phyloP scores from a whole-genome alignment of 2,329 filamentous ascomycete genomes.

The Neophaeococcomyces mojaviensis region DNA sequence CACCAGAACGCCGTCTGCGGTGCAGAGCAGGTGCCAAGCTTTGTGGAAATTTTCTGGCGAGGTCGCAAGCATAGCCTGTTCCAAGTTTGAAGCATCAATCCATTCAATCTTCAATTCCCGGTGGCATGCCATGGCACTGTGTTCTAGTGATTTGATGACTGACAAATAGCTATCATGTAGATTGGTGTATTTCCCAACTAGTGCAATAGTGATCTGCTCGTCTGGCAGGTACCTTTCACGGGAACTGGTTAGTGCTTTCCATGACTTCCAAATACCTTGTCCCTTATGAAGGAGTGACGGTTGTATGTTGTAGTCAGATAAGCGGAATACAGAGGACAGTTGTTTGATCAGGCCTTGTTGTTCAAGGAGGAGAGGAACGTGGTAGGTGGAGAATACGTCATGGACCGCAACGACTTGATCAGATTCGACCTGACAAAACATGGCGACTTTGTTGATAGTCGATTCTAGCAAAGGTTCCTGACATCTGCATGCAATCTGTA shows the following conservation, averaged over 20 bases:
- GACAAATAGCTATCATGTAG: slow-evolving; percentile 81
- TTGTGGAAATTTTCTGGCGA: slow-evolving; percentile 72
- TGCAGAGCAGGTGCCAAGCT: slow-evolving; percentile 74
- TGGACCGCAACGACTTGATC: slow-evolving; percentile 81
- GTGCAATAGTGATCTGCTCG: slow-evolving; percentile 62
- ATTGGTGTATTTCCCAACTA: slow-evolving; percentile 87
- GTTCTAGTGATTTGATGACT: slow-evolving; percentile 80
- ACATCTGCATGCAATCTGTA: slow-evolving; percentile 84
- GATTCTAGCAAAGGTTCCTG: slow-evolving; percentile 63
- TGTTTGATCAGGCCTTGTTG: slow-evolving; percentile 66
- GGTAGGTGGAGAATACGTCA: slow-evolving; percentile 85
- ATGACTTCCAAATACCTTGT: slow-evolving; percentile 64
- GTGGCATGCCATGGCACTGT: slow-evolving; percentile 78
- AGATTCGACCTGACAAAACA: slow-evolving; percentile 76
- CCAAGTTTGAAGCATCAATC: slow-evolving; percentile 80
- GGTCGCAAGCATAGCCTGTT: slow-evolving; percentile 53
- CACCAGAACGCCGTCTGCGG: slow-evolving; percentile 49
- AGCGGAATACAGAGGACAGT: slow-evolving; percentile 58
- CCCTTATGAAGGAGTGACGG: slow-evolving; percentile 55
- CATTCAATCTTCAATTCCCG: slow-evolving; percentile 73
- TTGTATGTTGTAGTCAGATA: slow-evolving; percentile 50
- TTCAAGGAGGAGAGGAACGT: slow-evolving; percentile 85
- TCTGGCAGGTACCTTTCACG: slow-evolving; percentile 58
- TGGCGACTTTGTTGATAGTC: slow-evolving; percentile 80
- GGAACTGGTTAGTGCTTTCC: slow-evolving; percentile 63